Conservation (phyloP, 148 eudicot genomes). For the Amaranthus cruentus region DNA sequence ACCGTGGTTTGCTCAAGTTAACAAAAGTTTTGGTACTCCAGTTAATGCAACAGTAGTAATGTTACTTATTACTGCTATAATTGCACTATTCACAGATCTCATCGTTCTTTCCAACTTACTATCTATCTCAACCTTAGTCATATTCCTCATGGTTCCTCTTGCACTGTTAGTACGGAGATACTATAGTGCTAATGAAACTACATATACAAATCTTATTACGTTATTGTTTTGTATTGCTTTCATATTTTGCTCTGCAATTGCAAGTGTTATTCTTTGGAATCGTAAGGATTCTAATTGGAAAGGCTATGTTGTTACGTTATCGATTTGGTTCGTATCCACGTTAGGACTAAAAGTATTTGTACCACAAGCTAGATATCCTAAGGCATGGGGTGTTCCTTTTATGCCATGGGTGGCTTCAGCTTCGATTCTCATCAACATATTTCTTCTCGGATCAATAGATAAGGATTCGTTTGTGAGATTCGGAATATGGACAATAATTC, state of each 20-base stretch:
- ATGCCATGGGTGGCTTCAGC: conserved; percentile 70
- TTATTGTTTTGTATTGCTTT: conserved; percentile 28
- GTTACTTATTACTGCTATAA: conserved; percentile 19
- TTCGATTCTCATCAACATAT: conserved; percentile 56
- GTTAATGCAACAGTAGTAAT: conserved; percentile 39
- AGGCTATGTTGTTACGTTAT: conserved; percentile 38
- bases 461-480: conserved; percentile 46
- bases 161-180: conserved; percentile 43
- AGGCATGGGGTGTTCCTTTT: conserved; percentile 56
- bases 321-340: conserved; percentile 45
- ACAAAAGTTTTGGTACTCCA: conserved; percentile 35
- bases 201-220: conserved; percentile 29
- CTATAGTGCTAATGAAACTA: conserved; percentile 34
- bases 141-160: conserved; percentile 39
- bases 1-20: conserved; percentile 34
- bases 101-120: conserved; percentile 39
- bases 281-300: conserved; percentile 25
- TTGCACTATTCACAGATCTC: conserved; percentile 38
- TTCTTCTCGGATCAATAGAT: conserved; percentile 62
- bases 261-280: conserved; percentile 32
- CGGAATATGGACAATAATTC: conserved; percentile 40
- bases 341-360: conserved; percentile 31
- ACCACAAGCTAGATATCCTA: conserved; percentile 48
- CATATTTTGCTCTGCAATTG: conserved; percentile 37
- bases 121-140: conserved; percentile 42